Evolutionary conservation across 75 land plant species (phyloP).

Genomic region (Azolla pinnata): DNA sequence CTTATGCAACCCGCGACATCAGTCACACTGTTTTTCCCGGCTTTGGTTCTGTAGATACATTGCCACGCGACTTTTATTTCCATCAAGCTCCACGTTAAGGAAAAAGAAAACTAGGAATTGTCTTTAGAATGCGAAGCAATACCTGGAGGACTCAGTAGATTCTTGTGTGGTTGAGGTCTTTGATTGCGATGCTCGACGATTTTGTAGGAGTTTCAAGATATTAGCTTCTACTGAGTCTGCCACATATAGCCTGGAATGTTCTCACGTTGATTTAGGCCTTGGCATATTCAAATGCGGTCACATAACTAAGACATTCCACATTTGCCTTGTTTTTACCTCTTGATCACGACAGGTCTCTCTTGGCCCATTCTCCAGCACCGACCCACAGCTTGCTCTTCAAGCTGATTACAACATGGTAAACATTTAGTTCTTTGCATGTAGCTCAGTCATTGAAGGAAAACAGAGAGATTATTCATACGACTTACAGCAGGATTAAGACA

Average conservation of each 20-base stretch:
- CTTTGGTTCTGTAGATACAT: conserved; percentile 4
- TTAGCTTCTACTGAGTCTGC: conserved; percentile 39
- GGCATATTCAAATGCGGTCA: too few relatives aligned
- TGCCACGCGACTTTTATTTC: too few relatives aligned
- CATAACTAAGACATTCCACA: too few relatives aligned
- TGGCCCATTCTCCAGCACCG: conserved; percentile 48
- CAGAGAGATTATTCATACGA: conserved; percentile 3
- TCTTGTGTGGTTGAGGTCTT: conserved; percentile 14
- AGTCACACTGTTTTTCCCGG: conserved; percentile 16
- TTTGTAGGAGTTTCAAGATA: conserved; percentile 28
- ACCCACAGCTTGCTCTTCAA: conserved; percentile 45
- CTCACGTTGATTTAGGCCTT: too few relatives aligned
- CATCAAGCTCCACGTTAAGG: too few relatives aligned
- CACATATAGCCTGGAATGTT: conserved; percentile 21
- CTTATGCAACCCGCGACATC: conserved; percentile 41
- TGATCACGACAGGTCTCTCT: conserved; percentile 40
- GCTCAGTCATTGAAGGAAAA: too few relatives aligned
- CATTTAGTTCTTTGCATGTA: too few relatives aligned
- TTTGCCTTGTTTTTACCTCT: conserved; percentile 25
- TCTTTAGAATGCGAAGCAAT: too few relatives aligned
- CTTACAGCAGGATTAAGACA: conserved; percentile 39
- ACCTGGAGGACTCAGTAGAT: conserved; percentile 13
- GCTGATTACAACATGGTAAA: too few relatives aligned
- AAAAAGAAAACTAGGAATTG: too few relatives aligned
- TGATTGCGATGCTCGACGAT: conserved; percentile 11